Evolutionary conservation across 2,329 filamentous ascomycete genomes (phyloP), one percentile per base, ranked within the genome.

Genomic region (Xenoacremonium recifei): DNA sequence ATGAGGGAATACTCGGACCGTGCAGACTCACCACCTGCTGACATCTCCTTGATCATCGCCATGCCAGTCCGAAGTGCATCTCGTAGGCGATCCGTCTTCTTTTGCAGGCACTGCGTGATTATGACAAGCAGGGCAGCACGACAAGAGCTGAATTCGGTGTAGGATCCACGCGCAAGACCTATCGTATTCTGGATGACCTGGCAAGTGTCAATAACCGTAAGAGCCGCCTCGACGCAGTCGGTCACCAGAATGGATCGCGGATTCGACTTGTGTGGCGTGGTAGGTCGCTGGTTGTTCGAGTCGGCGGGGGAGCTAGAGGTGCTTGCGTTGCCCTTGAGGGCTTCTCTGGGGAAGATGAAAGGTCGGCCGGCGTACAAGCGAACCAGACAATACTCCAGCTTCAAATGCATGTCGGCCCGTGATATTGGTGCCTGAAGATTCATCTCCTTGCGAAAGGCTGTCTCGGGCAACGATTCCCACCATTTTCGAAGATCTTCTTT

Each of bases 121-220:
- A 69, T 61, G 20, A 78, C 75, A 3, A 79, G 63, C 5, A 79
- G 60, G 7, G 76, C 75, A 9, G 74, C 75, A 31, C 76, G 73
- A 37, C 74, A 77, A 3, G 75, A 73, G 53, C 72, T 76, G 52
- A 77, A 79, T 48, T 79, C 76, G 4, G 74, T 77, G 50, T 78
- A 79, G 0, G 74, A 77, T 3, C 75, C 73, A 21, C 74, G 69
- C 5, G 76, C 75, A 39, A 79, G 71, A 13, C 75, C 76, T 12
- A 72, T 69, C n/a, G 69, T 72, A 33, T 70, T 69, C 29, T 71
- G 68, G 4, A 79, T 66, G 4, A 71, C 60, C 30, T 69, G 69
- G 47, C 75, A 77, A 4, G 76, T 66, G 32, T 75, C 69, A 15
- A 79, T 65, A 10, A 76, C 70, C 42, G 71, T 67, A 20, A 76